These are phyloP conservation scores for Aspergillus pseudoterreus DNA, from an alignment of 2,329 filamentous ascomycete genomes.

Conservation along the genomic window DNA sequence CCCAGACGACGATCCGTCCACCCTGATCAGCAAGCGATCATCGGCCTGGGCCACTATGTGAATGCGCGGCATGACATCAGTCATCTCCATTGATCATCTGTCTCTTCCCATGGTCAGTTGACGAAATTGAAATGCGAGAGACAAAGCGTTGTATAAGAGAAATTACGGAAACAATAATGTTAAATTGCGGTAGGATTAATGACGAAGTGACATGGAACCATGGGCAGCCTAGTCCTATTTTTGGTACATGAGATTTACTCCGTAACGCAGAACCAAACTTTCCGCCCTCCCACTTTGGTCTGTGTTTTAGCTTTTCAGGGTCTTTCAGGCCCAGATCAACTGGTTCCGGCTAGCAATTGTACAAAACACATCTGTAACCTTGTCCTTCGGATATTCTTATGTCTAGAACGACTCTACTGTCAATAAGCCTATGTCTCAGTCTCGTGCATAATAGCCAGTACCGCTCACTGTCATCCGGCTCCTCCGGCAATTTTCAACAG, in stretches of 20 bases:
- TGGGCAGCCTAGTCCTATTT: conserved; percentile 10
- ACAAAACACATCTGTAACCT: too few species aligned
- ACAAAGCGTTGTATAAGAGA: too few species aligned
- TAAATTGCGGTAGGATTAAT: background rate
- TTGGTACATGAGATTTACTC: conserved; percentile 1
- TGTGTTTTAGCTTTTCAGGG: too few species aligned
- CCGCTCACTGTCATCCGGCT: too few species aligned
- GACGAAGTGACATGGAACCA: conserved; percentile 1
- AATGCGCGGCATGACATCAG: conserved; percentile 9
- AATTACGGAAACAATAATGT: background rate
- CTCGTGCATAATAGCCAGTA: too few species aligned
- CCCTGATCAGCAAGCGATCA: conserved; percentile 8
- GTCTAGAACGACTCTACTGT: too few species aligned
- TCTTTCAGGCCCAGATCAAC: too few species aligned
- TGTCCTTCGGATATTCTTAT: too few species aligned
- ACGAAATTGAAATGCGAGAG: background rate
- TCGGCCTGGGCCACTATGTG: background rate
- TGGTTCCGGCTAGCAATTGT: too few species aligned
- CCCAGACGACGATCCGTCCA: background rate
- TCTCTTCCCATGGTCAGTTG: background rate
- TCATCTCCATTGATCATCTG: conserved; percentile 2
- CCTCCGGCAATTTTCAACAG: too few species aligned
- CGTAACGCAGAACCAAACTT: conserved; percentile 4
- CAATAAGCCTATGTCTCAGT: too few species aligned
- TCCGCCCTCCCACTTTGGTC: background rate